These are phyloP conservation scores for Diplocarpon rosae DNA, from an alignment of 2,329 filamentous ascomycete genomes.

Conservation along the genomic window DNA sequence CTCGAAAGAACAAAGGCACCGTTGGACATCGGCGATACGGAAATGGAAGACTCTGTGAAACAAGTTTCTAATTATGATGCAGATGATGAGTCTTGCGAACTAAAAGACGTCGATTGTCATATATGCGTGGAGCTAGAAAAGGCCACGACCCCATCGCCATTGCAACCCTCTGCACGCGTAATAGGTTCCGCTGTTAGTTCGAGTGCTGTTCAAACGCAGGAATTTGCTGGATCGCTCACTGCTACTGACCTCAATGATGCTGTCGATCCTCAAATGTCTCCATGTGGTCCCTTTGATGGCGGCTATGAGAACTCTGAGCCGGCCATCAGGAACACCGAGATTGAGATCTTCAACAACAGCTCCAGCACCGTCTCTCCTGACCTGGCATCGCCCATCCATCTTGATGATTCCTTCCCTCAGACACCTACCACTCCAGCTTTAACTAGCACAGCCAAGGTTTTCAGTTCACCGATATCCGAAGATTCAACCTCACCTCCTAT, in stretches of 20 bases:
- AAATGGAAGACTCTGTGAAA: not conserved
- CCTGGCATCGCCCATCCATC: slow-evolving; percentile 2
- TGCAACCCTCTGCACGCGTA: not conserved
- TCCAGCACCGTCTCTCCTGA: not conserved
- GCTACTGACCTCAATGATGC: not conserved
- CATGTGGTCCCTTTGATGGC: slow-evolving; percentile 2
- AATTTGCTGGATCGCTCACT: not conserved
- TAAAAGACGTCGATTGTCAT: not conserved
- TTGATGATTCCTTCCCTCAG: slow-evolving; percentile 2
- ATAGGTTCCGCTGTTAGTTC: not conserved
- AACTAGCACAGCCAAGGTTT: not conserved
- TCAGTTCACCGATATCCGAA: slow-evolving; percentile 1
- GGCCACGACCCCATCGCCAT: not conserved
- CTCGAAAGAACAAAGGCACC: not conserved
- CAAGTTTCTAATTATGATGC: not conserved
- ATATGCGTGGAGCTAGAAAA: slow-evolving; percentile 1
- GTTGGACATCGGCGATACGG: not conserved
- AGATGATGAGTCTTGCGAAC: not conserved
- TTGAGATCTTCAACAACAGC: not conserved
- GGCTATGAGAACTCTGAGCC: not conserved
- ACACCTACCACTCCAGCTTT: not conserved
- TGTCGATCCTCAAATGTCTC: not conserved
- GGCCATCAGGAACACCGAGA: not conserved
- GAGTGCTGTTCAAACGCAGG: not conserved
- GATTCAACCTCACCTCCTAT: not conserved